Conservation (phyloP, 345 rosid species). For the Mercurialis annua region DNA sequence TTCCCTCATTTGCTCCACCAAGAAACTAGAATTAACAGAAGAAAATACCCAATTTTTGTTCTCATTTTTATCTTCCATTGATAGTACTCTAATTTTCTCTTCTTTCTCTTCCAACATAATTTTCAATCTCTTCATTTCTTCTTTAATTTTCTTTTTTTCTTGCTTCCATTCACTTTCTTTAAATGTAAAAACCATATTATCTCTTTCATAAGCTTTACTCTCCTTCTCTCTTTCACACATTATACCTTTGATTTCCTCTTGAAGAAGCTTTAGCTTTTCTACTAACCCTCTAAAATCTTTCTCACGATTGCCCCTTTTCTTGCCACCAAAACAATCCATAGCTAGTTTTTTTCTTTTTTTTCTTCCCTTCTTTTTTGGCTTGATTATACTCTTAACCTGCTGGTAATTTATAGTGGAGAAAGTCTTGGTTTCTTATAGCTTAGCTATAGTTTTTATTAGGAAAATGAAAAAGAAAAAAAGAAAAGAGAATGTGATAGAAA, state of each 20-base stretch:
- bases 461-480: neutral
- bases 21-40: slow-evolving; percentile 5
- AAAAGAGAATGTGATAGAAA: neutral
- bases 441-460: too few species aligned
- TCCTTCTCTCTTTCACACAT: slow-evolving; percentile 46
- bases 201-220: slow-evolving; percentile 39
- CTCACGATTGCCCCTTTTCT: slow-evolving; percentile 27
- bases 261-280: slow-evolving; percentile 42
- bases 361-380: neutral
- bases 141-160: slow-evolving; percentile 62
- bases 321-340: slow-evolving; percentile 52
- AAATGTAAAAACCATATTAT: slow-evolving; percentile 38
- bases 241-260: slow-evolving; percentile 43
- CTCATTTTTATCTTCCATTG: slow-evolving; percentile 21
- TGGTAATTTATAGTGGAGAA: neutral
- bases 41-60: slow-evolving; percentile 35
- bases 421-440: neutral
- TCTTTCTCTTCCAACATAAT: slow-evolving; percentile 43
- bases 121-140: slow-evolving; percentile 55
- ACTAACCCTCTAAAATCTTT: slow-evolving; percentile 23
- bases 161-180: slow-evolving; percentile 67
- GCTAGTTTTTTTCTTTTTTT: too few species aligned
- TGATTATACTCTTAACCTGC: neutral
- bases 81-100: slow-evolving; percentile 34
- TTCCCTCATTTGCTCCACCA: slow-evolving; percentile 55